A percentile compares a stretch with the other conserved stretches of the same genome.
Conservation (phyloP, 2,329 filamentous ascomycete genomes). For the Alternaria angustiovoidea region DNA sequence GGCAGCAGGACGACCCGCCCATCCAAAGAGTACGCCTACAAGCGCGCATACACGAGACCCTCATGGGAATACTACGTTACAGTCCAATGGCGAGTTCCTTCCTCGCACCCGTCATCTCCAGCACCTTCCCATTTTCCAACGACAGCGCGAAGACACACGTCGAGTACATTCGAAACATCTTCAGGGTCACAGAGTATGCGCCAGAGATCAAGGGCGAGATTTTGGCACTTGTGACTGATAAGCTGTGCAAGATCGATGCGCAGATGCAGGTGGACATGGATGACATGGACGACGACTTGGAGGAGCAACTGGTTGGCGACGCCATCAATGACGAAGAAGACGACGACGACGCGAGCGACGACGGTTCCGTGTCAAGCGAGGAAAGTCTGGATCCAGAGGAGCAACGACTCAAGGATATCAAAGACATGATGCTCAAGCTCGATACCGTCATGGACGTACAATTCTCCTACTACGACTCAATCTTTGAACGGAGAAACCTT, state of each 20-base stretch:
- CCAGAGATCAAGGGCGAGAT: slow-evolving; percentile 81
- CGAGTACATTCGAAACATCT: slow-evolving; percentile 85
- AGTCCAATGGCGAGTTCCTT: slow-evolving; percentile 80
- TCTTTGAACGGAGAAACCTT: slow-evolving; percentile 71
- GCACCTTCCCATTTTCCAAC: slow-evolving; percentile 78
- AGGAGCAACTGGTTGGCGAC: slow-evolving; percentile 72
- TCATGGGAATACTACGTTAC: slow-evolving; percentile 79
- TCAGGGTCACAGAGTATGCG: slow-evolving; percentile 78
- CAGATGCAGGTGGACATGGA: slow-evolving; percentile 94
- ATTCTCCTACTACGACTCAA: slow-evolving; percentile 80
- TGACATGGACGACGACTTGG: slow-evolving; percentile 87
- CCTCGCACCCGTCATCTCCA: slow-evolving; percentile 71
- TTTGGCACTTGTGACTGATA: slow-evolving; percentile 81
- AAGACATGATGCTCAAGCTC: slow-evolving; percentile 87
- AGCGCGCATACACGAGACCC: slow-evolving; percentile 75
- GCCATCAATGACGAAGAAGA: slow-evolving; percentile 58
- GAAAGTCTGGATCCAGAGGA: slow-evolving; percentile 65
- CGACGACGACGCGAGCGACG: slow-evolving; percentile 67
- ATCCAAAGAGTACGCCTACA: slow-evolving; percentile 73
- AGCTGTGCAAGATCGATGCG: slow-evolving; percentile 91
- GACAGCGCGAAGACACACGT: slow-evolving; percentile 82
- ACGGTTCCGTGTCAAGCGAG: slow-evolving; percentile 75
- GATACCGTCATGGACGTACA: slow-evolving; percentile 88
- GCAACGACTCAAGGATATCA: slow-evolving; percentile 72
- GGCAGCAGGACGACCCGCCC: slow-evolving; percentile 62